These are phyloP conservation scores for Talaromyces sp. DNA, from an alignment of 2,329 filamentous ascomycete genomes.

Conservation along the genomic window DNA sequence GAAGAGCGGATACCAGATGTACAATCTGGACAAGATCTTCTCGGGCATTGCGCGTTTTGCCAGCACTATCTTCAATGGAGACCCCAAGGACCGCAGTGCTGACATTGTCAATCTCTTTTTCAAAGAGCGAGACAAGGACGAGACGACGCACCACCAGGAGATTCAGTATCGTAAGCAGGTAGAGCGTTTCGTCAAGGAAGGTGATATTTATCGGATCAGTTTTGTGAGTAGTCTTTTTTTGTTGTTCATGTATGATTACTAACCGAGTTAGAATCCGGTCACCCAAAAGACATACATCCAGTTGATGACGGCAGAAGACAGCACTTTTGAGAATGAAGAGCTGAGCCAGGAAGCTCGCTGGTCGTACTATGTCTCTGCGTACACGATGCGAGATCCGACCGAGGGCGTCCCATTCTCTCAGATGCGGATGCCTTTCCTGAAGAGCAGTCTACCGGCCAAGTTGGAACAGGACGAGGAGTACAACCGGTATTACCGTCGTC, in stretches of 20 bases:
- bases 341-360: constrained; percentile 61
- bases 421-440: constrained; percentile 64
- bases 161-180: constrained; percentile 87
- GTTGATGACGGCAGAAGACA: constrained; percentile 82
- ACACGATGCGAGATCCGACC: constrained; percentile 81
- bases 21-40: constrained; percentile 86
- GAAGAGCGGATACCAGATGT: constrained; percentile 84
- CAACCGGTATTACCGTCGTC: constrained; percentile 49
- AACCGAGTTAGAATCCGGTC: constrained; percentile 53
- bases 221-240: constrained; percentile 65
- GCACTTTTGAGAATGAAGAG: constrained; percentile 68
- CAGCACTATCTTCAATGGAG: constrained; percentile 74
- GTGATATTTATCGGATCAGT: constrained; percentile 82
- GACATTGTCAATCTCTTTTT: constrained; percentile 87
- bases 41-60: constrained; percentile 75
- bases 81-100: constrained; percentile 87
- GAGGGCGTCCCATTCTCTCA: constrained; percentile 65
- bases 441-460: constrained; percentile 62
- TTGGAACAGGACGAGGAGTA: constrained; percentile 59
- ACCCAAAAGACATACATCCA: constrained; percentile 67
- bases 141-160: constrained; percentile 85
- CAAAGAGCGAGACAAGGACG: constrained; percentile 71
- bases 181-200: constrained; percentile 87
- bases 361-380: constrained; percentile 95
- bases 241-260: constrained; percentile 17